Evolutionary conservation across 495 filamentous ascomycete genomes (phyloP).

Genomic region (Penicillium turbatum): DNA sequence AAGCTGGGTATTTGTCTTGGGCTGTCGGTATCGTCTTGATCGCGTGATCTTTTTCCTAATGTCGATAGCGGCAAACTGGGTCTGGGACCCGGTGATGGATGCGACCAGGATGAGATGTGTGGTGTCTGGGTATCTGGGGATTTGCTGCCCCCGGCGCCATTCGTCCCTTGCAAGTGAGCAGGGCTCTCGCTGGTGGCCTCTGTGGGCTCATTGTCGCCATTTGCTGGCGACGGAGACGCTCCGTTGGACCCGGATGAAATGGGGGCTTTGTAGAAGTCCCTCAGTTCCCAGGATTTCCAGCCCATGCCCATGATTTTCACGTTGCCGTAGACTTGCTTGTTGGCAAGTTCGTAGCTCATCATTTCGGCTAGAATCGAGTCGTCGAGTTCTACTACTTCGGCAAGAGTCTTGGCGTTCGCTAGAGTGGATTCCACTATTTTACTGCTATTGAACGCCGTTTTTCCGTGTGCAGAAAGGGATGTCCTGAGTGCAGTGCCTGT

Average conservation of each 20-base stretch:
- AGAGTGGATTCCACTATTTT: constrained; percentile 12
- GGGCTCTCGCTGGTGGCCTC: neutral
- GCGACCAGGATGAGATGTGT: neutral
- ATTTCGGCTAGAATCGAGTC: constrained; percentile 32
- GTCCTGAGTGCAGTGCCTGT: neutral
- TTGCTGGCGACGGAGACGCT: constrained; percentile 13
- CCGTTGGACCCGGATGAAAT: neutral
- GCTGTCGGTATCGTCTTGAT: constrained; percentile 12
- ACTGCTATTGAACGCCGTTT: neutral
- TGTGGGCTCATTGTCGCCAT: neutral
- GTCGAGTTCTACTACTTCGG: constrained; percentile 37
- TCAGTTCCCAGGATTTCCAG: constrained; percentile 38
- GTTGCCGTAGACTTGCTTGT: constrained; percentile 32
- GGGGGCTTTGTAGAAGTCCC: constrained; percentile 34
- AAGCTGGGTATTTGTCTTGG: neutral
- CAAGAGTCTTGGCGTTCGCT: constrained; percentile 21
- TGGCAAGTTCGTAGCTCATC: constrained; percentile 31
- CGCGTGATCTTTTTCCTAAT: constrained; percentile 28
- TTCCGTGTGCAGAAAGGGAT: neutral
- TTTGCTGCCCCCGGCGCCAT: neutral
- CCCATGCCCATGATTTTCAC: constrained; percentile 40
- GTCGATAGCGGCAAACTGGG: constrained; percentile 14
- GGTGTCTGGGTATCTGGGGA: neutral
- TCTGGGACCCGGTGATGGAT: neutral
- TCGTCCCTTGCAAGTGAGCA: neutral